Evolutionary conservation across 2,329 filamentous ascomycete species (phyloP), one percentile per base, ranked within the genome.

Genomic region (Rosellinia necatrix): DNA sequence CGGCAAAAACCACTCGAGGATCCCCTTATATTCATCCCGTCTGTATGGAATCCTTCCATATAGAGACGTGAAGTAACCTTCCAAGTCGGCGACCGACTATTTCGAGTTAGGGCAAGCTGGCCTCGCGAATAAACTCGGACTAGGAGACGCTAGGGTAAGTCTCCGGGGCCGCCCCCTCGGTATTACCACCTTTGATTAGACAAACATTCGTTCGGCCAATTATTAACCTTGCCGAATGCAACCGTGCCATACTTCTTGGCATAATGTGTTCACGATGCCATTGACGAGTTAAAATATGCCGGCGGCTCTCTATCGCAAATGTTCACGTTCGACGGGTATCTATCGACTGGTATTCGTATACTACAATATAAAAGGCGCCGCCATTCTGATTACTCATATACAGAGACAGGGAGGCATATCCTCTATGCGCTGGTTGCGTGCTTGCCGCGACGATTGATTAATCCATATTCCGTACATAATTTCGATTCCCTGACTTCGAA

Each of bases 151-250:
- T 51, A 53, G 44, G 53, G 29, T 43, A 15, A n/a, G 21, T n/a
- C 30, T 44, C 49, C 37, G 37, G 43, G 49, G 24, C 54, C 49
- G 19, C 21, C 8, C 37, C 22, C 25, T 58, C 49, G 55, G 54
- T 53, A 57, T 48, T 53, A 42, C 48, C 37, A 49, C 27, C 48
- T 53, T 56, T 53, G 49, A 52, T 38, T 41, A 43, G 41, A 24
- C 8, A 24, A 49, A 43, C 7, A 3, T 40, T 35, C 12, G 24
- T 22, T 17, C n/a, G 24, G 17, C 37, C 37, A 40, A 22, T 35
- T 51, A 37, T 43, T 37, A 43, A 51, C 40, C 29, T 30, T 37
- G 38, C 43, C 29, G 24, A 41, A 32, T 27, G 24, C n/a, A 40
- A 24, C 25, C 15, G 15, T 37, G 12, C 34, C 24, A n/a, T 4